Conservation (phyloP, 306 rosid species). For the Citrullus colocynthis region DNA sequence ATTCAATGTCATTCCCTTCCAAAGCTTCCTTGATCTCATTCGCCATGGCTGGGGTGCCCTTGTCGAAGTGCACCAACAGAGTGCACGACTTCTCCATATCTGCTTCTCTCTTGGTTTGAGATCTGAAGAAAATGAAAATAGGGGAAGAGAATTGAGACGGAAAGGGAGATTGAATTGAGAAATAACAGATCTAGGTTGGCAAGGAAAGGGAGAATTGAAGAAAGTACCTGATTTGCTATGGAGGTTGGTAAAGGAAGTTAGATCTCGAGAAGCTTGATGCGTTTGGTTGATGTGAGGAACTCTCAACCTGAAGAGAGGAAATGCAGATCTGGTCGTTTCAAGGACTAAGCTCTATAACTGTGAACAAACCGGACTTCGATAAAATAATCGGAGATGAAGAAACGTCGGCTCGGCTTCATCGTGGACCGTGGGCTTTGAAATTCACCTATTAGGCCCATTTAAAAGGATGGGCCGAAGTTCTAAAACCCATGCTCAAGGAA, state of each 20-base stretch:
- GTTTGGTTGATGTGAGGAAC: not conserved
- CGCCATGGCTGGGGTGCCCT: slow-evolving; percentile 76
- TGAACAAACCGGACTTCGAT: not conserved
- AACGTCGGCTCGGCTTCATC: not conserved
- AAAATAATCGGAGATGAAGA: not conserved
- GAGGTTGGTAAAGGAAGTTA: not conserved
- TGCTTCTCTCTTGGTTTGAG: not conserved
- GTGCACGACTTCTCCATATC: slow-evolving; percentile 84
- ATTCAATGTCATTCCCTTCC: slow-evolving; percentile 55
- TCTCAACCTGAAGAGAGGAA: slow-evolving; percentile 1
- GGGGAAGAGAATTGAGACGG: not conserved
- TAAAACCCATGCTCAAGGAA: no score
- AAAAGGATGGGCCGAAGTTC: not conserved
- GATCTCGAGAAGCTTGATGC: slow-evolving; percentile 7
- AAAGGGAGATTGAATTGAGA: not conserved
- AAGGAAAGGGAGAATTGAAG: not conserved
- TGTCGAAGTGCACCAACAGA: slow-evolving; percentile 80
- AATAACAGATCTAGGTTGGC: slow-evolving; percentile 9
- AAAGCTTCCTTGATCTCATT: slow-evolving; percentile 83
- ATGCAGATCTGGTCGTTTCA: slow-evolving; percentile 9
- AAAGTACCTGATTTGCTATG: not conserved
- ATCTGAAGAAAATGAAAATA: slow-evolving; percentile 1
- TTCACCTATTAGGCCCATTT: not conserved
- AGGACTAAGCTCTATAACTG: not conserved
- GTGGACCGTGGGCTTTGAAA: not conserved